phyloP scores from a whole-genome alignment of 1,139 yeast genomes.

The Lodderomyces metapsilosis region DNA sequence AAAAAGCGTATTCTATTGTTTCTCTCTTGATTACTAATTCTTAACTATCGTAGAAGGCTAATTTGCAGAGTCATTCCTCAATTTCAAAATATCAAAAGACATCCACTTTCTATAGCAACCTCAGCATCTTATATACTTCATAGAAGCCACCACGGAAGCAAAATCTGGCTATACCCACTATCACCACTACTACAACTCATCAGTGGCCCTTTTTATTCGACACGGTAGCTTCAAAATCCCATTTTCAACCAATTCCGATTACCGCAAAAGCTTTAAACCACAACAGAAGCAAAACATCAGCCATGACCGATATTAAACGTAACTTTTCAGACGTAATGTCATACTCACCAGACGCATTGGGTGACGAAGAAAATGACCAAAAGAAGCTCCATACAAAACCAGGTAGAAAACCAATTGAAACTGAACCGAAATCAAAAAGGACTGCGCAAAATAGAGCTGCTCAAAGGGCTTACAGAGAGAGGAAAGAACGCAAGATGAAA shows the following conservation, averaged over 20 bases:
- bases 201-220: too few species aligned
- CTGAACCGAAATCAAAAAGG: conserved; percentile 81
- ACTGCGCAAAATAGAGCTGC: conserved; percentile 98
- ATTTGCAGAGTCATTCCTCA: too few species aligned
- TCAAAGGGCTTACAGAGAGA: conserved; percentile 92
- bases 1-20: neutral
- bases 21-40: neutral
- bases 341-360: conserved; percentile 13
- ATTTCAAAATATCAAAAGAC: too few species aligned
- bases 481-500: conserved; percentile 84
- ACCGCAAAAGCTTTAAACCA: neutral
- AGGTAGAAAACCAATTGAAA: conserved; percentile 70
- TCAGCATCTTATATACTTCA: too few species aligned
- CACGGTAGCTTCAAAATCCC: too few species aligned
- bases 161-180: too few species aligned
- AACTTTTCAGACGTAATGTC: conserved; percentile 27
- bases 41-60: too few species aligned
- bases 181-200: too few species aligned
- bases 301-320: conserved; percentile 39
- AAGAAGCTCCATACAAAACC: conserved; percentile 44
- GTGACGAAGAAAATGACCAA: conserved; percentile 25
- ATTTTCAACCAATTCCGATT: neutral
- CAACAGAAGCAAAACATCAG: neutral
- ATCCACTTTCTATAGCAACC: too few species aligned
- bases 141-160: too few species aligned